Percentiles rank a stretch among this genome's conserved stretches.
Evolutionary conservation across 2,329 filamentous ascomycete species (phyloP).

Genomic region (Fusarium sp.): DNA sequence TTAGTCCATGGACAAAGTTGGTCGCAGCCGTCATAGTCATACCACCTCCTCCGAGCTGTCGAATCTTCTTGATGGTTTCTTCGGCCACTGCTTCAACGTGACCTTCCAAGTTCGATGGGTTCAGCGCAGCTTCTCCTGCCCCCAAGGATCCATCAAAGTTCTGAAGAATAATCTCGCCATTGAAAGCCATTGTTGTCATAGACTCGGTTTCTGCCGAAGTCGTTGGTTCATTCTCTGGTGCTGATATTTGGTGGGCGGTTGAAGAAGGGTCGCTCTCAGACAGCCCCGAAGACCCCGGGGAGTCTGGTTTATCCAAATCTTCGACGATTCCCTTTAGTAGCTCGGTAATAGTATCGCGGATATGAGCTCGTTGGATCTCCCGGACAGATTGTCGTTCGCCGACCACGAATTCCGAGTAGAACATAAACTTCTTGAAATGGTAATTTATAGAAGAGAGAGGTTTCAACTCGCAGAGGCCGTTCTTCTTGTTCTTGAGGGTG

Average conservation of each 20-base stretch:
- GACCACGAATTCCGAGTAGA: neutral
- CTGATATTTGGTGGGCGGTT: neutral
- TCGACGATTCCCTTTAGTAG: neutral
- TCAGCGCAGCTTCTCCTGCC: neutral
- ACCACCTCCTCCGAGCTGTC: neutral
- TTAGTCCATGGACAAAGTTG: neutral
- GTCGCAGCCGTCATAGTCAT: neutral
- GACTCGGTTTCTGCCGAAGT: too few species aligned
- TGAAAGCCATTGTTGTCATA: neutral
- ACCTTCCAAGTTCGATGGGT: neutral
- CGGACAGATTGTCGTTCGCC: neutral
- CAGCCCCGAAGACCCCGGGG: neutral
- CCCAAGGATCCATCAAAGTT: neutral
- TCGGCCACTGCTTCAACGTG: neutral
- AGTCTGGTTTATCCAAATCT: neutral
- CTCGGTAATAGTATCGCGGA: neutral
- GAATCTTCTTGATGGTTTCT: neutral
- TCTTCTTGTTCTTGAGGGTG: neutral
- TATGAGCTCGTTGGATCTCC: neutral
- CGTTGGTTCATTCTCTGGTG: neutral
- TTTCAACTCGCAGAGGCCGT: neutral
- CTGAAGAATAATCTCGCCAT: neutral
- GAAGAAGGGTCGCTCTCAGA: neutral
- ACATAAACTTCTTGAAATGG: neutral
- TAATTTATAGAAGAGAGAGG: neutral